Evolutionary conservation across 2,329 filamentous ascomycete species (phyloP).

Genomic region (Beauveria bassiana): DNA sequence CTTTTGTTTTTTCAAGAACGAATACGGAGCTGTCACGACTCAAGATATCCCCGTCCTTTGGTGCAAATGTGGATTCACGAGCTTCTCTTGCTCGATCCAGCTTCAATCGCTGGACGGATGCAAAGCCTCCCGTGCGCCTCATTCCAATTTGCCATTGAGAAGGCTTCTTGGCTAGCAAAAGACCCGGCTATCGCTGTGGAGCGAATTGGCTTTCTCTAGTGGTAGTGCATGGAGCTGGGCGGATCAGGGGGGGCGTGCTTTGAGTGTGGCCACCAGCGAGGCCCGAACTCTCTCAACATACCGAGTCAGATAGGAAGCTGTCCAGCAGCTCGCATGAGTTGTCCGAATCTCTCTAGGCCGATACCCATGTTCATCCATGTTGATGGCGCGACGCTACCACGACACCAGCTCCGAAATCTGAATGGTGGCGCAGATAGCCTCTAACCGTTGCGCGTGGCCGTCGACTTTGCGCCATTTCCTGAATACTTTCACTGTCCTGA

Average conservation of each 20-base stretch:
- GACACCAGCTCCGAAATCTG: neutral
- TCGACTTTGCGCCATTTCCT: neutral
- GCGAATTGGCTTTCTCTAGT: neutral
- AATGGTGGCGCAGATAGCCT: neutral
- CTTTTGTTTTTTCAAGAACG: too few species aligned
- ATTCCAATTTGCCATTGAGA: neutral
- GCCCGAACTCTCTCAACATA: neutral
- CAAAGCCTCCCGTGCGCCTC: neutral
- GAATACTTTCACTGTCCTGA: neutral
- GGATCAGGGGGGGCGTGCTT: neutral
- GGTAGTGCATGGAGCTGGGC: neutral
- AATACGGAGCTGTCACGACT: neutral
- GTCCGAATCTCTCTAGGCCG: neutral
- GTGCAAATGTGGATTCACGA: neutral
- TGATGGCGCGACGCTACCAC: too few species aligned
- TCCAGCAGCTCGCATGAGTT: neutral
- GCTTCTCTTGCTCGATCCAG: neutral
- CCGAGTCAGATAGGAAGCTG: neutral
- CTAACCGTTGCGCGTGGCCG: neutral
- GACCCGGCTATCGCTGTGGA: constrained; percentile 9
- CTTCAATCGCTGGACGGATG: neutral
- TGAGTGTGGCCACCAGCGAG: neutral
- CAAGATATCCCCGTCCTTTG: neutral
- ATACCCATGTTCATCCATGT: neutral
- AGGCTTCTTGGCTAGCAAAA: neutral